Evolutionary conservation across 192 early-diverging fungal species (phyloP).

Genomic region (Coemansia sp.): DNA sequence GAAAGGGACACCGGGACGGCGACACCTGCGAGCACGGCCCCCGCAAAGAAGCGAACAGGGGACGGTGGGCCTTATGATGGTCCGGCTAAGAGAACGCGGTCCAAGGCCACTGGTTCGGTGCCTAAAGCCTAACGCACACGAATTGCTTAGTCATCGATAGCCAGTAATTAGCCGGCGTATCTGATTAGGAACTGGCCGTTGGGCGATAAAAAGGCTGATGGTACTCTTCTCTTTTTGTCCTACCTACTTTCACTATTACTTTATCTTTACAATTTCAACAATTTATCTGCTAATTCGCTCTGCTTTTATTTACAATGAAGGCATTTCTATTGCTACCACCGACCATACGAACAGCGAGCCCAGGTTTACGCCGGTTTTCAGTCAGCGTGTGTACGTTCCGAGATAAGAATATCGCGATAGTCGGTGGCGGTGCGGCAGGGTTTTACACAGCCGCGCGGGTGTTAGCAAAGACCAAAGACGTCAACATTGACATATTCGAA

Average conservation of each 20-base stretch:
- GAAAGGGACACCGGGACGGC: too few species aligned
- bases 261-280: not conserved
- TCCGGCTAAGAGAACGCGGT: too few species aligned
- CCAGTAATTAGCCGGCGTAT: too few species aligned
- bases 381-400: not conserved
- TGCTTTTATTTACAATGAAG: not conserved
- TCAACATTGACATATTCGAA: conserved; percentile 83
- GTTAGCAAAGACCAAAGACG: conserved; percentile 59
- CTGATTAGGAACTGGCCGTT: too few species aligned
- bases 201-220: not conserved
- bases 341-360: not conserved
- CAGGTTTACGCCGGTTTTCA: not conserved
- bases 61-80: too few species aligned
- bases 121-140: too few species aligned
- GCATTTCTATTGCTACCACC: not conserved
- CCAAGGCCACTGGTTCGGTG: too few species aligned
- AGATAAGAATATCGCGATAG: conserved; percentile 58
- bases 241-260: not conserved
- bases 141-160: too few species aligned
- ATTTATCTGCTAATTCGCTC: not conserved
- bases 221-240: not conserved
- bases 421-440: conserved; percentile 85
- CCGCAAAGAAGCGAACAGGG: too few species aligned
- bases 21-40: too few species aligned
- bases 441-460: conserved; percentile 89